Conservation (phyloP, 202 grass and related monocot genomes). For the Digitaria exilis region DNA sequence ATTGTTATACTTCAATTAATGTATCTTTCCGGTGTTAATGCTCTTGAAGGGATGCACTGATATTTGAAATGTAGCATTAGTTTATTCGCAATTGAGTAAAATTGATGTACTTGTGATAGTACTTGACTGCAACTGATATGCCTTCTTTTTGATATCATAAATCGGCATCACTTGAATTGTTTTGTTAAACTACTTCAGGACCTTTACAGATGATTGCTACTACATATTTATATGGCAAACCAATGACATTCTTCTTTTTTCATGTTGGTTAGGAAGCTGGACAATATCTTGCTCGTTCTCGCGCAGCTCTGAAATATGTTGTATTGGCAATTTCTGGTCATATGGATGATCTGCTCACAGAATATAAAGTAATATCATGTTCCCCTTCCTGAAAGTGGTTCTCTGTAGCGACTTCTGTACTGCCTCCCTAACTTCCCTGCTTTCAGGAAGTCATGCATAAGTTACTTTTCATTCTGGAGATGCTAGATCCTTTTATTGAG, state of each 20-base stretch:
- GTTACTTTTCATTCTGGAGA: constrained; percentile 93
- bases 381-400: constrained; percentile 25
- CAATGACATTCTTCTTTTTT: constrained; percentile 40
- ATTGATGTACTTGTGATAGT: constrained; percentile 13
- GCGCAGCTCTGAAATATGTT: constrained; percentile 84
- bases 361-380: constrained; percentile 78
- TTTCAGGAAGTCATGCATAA: constrained; percentile 87
- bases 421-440: constrained; percentile 44
- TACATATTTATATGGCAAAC: constrained; percentile 30
- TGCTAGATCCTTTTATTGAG: constrained; percentile 85
- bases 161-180: background rate
- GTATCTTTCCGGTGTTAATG: constrained; percentile 11
- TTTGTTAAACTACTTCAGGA: constrained; percentile 26
- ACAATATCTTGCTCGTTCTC: constrained; percentile 65
- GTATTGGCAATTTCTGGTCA: constrained; percentile 87
- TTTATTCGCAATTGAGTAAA: constrained; percentile 19
- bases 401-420: constrained; percentile 9
- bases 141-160: no score
- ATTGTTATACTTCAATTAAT: constrained; percentile 27
- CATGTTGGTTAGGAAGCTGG: constrained; percentile 59
- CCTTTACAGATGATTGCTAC: constrained; percentile 11
- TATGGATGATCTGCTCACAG: constrained; percentile 83
- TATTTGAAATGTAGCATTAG: constrained; percentile 26
- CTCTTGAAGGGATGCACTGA: constrained; percentile 22
- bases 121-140: constrained; percentile 18